Conservation (phyloP, 345 rosid species). For the Geranium rotundifolium region DNA sequence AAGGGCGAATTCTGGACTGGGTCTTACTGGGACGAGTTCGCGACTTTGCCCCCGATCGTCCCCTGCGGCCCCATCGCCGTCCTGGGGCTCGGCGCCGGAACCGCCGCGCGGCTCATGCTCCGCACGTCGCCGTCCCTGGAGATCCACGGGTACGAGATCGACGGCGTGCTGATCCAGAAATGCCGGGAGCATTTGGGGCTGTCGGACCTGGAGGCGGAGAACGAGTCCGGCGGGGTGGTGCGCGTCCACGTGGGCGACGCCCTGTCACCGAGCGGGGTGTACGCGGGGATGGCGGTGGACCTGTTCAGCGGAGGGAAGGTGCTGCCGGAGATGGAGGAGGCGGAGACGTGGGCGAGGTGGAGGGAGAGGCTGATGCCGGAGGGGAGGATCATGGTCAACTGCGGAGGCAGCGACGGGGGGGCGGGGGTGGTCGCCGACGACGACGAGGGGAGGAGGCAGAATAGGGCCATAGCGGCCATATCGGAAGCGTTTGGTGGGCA, state of each 20-base stretch:
- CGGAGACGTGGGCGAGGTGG: constrained; percentile 51
- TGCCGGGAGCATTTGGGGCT: constrained; percentile 55
- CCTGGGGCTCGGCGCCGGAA: constrained; percentile 89
- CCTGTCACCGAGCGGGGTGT: constrained; percentile 31
- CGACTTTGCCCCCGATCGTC: constrained; percentile 54
- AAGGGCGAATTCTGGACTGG: constrained; percentile 54
- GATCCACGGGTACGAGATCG: constrained; percentile 50
- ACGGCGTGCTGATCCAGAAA: constrained; percentile 35
- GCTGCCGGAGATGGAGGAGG: constrained; percentile 58
- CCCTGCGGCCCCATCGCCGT: constrained; percentile 72
- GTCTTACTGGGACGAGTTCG: constrained; percentile 87
- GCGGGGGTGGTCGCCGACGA: constrained; percentile 13
- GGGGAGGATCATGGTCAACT: constrained; percentile 77
- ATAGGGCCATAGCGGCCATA: constrained; percentile 54
- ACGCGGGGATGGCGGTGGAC: constrained; percentile 73
- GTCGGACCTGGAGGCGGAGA: constrained; percentile 52
- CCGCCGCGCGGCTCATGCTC: constrained; percentile 83
- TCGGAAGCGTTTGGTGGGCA: constrained; percentile 59
- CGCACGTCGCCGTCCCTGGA: constrained; percentile 58
- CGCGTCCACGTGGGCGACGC: constrained; percentile 51
- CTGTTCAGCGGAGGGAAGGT: constrained; percentile 67
- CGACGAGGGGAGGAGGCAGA: constrained; percentile 9
- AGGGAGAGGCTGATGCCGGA: constrained; percentile 51
- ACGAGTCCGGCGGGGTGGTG: constrained; percentile 45
- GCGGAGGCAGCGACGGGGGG: constrained; percentile 46